phyloP scores from a whole-genome alignment of 2,329 filamentous ascomycete species.

The Coniosporium tulheliwenetii region DNA sequence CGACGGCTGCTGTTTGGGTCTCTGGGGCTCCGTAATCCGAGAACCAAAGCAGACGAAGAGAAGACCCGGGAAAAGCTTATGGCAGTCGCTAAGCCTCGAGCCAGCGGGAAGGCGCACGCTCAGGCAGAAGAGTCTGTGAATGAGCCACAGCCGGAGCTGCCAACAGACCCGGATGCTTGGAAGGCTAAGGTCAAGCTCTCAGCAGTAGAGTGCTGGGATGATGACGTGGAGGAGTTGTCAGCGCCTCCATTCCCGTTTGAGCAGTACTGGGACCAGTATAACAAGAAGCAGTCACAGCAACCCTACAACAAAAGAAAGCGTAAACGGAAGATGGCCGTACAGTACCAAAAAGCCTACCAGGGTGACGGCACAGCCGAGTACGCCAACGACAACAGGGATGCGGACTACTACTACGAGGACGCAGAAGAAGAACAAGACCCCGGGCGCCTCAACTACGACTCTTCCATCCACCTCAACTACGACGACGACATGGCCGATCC shows the following conservation, averaged over 20 bases:
- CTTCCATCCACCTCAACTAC: conserved; percentile 17
- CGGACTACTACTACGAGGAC: conserved; percentile 12
- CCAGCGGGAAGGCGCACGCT: conserved; percentile 15
- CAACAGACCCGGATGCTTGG: conserved; percentile 47
- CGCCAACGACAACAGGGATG: conserved; percentile 9
- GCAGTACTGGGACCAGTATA: conserved; percentile 75
- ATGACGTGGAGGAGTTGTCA: conserved; percentile 43
- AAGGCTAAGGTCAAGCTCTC: conserved; percentile 55
- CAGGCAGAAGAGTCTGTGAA: conserved; percentile 11
- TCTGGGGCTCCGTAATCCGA: conserved; percentile 53
- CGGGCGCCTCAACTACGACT: not conserved
- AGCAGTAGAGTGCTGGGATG: conserved; percentile 73
- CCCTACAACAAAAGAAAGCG: conserved; percentile 38
- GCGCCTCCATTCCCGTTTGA: conserved; percentile 78
- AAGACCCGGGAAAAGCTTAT: conserved; percentile 44
- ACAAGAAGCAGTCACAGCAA: conserved; percentile 33
- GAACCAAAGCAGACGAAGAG: conserved; percentile 52
- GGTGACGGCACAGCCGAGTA: conserved; percentile 21
- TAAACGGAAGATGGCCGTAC: not conserved
- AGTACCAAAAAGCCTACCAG: conserved; percentile 25
- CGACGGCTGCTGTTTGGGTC: conserved; percentile 57
- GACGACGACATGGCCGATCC: conserved; percentile 18
- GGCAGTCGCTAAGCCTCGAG: conserved; percentile 14
- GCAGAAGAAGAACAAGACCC: conserved; percentile 13
- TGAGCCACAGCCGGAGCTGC: conserved; percentile 4